Percentiles rank a stretch among this genome's conserved stretches.
phyloP scores from a whole-genome alignment of 2,329 filamentous ascomycete genomes.

The Plectosphaerella cucumerina region DNA sequence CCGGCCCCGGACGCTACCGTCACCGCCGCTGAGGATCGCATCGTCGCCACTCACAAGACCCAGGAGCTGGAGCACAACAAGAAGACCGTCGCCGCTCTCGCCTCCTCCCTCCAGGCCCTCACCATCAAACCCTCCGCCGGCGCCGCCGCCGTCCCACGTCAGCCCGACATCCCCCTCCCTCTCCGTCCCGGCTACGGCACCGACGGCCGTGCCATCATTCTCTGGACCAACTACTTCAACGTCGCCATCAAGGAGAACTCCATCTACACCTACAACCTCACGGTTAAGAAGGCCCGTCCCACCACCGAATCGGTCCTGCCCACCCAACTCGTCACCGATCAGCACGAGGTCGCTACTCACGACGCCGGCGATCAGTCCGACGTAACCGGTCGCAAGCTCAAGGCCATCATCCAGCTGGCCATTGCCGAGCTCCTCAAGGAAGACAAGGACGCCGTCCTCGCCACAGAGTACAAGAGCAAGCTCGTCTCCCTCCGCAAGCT shows the following conservation, averaged over 20 bases:
- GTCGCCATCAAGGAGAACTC: conserved; percentile 30
- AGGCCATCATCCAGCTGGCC: conserved; percentile 33
- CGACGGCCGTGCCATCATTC: conserved; percentile 32
- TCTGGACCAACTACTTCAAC: conserved; percentile 54
- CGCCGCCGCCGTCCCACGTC: too few species aligned
- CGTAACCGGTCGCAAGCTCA: conserved; percentile 39
- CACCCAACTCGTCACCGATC: background rate
- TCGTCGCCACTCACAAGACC: conserved; percentile 25
- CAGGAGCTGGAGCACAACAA: conserved; percentile 11
- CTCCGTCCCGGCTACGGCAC: conserved; percentile 45
- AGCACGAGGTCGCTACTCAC: conserved; percentile 5
- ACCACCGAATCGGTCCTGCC: background rate
- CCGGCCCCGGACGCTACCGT: conserved; percentile 21
- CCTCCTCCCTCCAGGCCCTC: background rate
- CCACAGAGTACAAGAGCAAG: conserved; percentile 48
- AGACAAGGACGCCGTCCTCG: conserved; percentile 25
- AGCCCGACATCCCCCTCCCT: conserved; percentile 28
- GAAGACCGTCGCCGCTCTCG: conserved; percentile 8
- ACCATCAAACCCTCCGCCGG: background rate
- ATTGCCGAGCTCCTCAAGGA: conserved; percentile 27
- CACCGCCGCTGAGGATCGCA: conserved; percentile 33
- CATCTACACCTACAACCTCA: conserved; percentile 43
- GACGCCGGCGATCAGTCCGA: conserved; percentile 15
- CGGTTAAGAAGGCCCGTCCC: conserved; percentile 19
- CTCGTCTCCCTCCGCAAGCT: conserved; percentile 36